Percentiles rank a stretch among this genome's conserved stretches.
Evolutionary conservation across 345 rosid genomes (phyloP).

Genomic region (Pistacia integerrima): DNA sequence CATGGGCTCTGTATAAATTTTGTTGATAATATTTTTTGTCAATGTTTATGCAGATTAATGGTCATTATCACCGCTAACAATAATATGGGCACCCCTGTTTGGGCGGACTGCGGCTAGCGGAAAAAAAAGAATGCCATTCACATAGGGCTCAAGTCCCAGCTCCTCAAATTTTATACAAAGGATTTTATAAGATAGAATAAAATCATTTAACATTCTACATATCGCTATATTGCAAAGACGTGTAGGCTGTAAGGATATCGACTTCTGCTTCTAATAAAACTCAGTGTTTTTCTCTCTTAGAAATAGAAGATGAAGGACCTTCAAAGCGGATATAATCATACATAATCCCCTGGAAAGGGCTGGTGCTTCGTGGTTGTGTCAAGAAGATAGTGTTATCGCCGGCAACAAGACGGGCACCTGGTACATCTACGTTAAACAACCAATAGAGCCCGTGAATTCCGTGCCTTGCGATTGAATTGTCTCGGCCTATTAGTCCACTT

Average conservation of each 20-base stretch:
- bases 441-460: constrained; percentile 91
- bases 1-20: too few species aligned
- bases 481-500: constrained; percentile 74
- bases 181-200: too few species aligned
- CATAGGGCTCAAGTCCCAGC: too few species aligned
- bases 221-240: too few species aligned
- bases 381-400: constrained; percentile 68
- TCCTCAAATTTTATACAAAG: too few species aligned
- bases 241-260: too few species aligned
- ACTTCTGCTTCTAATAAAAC: background rate
- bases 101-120: too few species aligned
- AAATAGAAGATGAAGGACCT: constrained; percentile 39
- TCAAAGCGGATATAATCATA: constrained; percentile 85
- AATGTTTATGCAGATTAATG: background rate
- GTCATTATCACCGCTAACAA: background rate
- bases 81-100: background rate
- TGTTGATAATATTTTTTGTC: background rate
- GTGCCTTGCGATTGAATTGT: constrained; percentile 86
- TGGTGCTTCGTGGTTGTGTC: constrained; percentile 51
- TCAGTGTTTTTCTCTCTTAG: background rate
- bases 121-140: too few species aligned
- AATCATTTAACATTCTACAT: too few species aligned
- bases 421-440: constrained; percentile 61
- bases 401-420: constrained; percentile 43
- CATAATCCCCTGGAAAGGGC: constrained; percentile 80